Evolutionary conservation across 345 rosid species (phyloP).

Genomic region (Pugionium dolabratum): DNA sequence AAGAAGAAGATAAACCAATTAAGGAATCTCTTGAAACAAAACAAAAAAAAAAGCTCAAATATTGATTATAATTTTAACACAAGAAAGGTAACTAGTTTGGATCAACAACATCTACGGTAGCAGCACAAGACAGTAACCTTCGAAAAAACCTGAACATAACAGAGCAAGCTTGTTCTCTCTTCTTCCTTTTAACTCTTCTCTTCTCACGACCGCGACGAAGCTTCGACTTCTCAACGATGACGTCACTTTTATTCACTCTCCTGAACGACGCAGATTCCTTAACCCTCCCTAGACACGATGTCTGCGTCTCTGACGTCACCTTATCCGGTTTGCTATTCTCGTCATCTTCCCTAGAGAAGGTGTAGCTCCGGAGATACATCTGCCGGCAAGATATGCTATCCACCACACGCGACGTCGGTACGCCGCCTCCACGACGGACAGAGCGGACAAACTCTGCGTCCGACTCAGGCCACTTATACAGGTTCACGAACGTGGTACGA

Average conservation of each 20-base stretch:
- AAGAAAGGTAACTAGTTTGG: constrained; percentile 20
- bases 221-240: constrained; percentile 37
- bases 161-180: constrained; percentile 53
- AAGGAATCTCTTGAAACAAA: constrained; percentile 7
- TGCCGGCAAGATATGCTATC: constrained; percentile 86
- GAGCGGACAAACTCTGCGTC: constrained; percentile 66
- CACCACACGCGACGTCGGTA: constrained; percentile 49
- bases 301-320: constrained; percentile 6
- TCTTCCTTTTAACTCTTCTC: constrained; percentile 53
- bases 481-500: constrained; percentile 65
- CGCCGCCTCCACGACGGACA: constrained; percentile 38
- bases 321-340: constrained; percentile 27
- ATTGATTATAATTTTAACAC: constrained; percentile 1
- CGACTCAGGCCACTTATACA: constrained; percentile 79
- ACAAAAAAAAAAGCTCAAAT: not conserved
- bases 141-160: constrained; percentile 48
- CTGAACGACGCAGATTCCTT: constrained; percentile 38
- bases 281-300: constrained; percentile 48
- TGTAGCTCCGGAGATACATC: constrained; percentile 81
- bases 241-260: constrained; percentile 26
- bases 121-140: constrained; percentile 46
- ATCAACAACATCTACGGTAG: constrained; percentile 52
- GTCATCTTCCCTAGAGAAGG: constrained; percentile 59
- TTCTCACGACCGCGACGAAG: constrained; percentile 43
- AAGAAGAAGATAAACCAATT: not conserved